Evolutionary conservation across 2,329 filamentous ascomycete species (phyloP).

Genomic region (Byssochlamys sp.): DNA sequence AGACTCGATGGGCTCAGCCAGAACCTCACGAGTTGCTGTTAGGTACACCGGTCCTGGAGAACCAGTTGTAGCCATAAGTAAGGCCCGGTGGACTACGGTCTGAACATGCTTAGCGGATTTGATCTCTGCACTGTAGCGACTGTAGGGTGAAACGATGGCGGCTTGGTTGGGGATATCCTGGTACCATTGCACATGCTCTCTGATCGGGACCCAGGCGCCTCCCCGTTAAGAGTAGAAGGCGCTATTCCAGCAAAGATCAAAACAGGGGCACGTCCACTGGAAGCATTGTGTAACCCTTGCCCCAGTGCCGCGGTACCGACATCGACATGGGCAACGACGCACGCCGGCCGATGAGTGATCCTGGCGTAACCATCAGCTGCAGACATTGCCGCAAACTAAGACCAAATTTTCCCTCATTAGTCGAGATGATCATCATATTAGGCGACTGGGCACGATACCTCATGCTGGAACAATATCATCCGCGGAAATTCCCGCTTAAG

Average conservation of each 20-base stretch:
- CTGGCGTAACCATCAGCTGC: conserved; percentile 10
- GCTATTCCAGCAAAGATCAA: conserved; percentile 67
- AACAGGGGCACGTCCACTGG: conserved; percentile 59
- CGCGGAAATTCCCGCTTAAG: conserved; percentile 7
- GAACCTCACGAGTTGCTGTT: conserved; percentile 65
- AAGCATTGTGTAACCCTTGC: conserved; percentile 69
- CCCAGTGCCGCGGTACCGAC: conserved; percentile 68
- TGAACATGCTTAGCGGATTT: conserved; percentile 75
- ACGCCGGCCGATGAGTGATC: conserved; percentile 20
- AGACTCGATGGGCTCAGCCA: conserved; percentile 67
- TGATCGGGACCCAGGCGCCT: conserved; percentile 61
- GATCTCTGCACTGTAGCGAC: conserved; percentile 69
- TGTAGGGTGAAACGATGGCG: conserved; percentile 70
- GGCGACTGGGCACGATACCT: conserved; percentile 3
- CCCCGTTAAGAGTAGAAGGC: conserved; percentile 64
- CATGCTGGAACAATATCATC: conserved; percentile 11
- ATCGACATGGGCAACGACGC: conserved; percentile 67
- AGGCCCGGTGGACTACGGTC: conserved; percentile 71
- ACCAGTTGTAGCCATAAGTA: conserved; percentile 66
- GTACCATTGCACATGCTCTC: conserved; percentile 77
- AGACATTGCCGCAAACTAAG: conserved; percentile 11
- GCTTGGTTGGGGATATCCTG: conserved; percentile 72
- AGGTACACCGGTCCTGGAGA: conserved; percentile 73
- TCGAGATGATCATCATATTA: not conserved
- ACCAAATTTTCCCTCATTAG: not conserved